Percentiles rank a stretch among this genome's conserved stretches.
phyloP scores from a whole-genome alignment of 495 filamentous ascomycete genomes.

The Penicillium waksmanii region DNA sequence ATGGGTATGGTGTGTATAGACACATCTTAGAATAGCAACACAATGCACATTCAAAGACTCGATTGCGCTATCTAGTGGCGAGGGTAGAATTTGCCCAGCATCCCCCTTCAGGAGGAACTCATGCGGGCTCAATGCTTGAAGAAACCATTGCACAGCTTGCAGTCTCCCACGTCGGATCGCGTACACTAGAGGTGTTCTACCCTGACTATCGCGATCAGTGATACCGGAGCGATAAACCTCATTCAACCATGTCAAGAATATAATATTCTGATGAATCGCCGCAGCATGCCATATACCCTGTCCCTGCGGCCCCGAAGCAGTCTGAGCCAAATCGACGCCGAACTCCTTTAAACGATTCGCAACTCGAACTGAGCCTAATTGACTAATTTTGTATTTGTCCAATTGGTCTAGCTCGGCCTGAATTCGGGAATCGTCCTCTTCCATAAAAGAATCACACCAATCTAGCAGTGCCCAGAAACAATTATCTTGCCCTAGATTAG shows the following conservation, averaged over 20 bases:
- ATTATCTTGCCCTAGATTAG: background rate
- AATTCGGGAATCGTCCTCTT: background rate
- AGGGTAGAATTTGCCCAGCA: background rate
- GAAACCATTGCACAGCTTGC: background rate
- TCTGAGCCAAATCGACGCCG: background rate
- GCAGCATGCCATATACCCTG: background rate
- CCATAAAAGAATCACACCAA: background rate
- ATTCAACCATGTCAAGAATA: conserved; percentile 3
- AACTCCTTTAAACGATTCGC: background rate
- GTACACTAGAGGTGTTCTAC: background rate
- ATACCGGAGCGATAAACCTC: background rate
- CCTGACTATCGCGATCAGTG: background rate
- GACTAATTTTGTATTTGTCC: background rate
- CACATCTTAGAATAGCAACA: background rate
- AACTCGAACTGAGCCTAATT: background rate
- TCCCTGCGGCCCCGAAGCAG: background rate
- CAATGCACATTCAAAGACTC: background rate
- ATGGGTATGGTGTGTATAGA: background rate
- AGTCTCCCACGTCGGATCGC: background rate
- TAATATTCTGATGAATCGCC: background rate
- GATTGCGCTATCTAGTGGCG: background rate
- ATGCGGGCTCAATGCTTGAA: background rate
- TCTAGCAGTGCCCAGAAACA: background rate
- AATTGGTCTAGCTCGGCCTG: background rate
- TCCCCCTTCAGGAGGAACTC: background rate